Percentiles rank a stretch among this genome's conserved stretches.
phyloP scores from a whole-genome alignment of 208 protist genomes.

The Leishmania guyanensis region DNA sequence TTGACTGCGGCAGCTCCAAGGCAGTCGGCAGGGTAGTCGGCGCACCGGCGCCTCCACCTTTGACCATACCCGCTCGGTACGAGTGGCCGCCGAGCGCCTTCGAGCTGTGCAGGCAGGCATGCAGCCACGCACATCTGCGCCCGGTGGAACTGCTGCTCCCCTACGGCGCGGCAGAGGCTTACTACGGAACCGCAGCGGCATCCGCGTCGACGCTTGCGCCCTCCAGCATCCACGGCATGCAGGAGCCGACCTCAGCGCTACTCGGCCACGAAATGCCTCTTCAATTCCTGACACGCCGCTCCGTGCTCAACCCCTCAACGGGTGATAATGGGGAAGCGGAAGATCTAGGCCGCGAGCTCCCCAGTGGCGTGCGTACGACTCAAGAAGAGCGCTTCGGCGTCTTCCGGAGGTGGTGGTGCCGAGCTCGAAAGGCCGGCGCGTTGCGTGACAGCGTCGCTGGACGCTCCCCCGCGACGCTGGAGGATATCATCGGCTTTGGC shows the following conservation, averaged over 20 bases:
- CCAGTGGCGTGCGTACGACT: conserved; percentile 15
- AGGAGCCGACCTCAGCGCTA: conserved; percentile 9
- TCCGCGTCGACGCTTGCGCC: neutral
- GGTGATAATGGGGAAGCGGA: conserved; percentile 17
- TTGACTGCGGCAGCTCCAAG: conserved; percentile 1
- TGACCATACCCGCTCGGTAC: conserved; percentile 11
- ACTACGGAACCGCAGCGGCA: conserved; percentile 19
- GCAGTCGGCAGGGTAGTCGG: neutral
- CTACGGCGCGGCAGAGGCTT: conserved; percentile 33
- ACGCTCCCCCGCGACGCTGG: conserved; percentile 21
- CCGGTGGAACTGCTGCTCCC: conserved; percentile 40
- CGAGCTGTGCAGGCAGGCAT: conserved; percentile 14
- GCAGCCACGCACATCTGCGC: conserved; percentile 4
- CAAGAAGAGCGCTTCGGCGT: conserved; percentile 30
- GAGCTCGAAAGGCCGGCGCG: conserved; percentile 26
- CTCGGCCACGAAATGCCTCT: conserved; percentile 25
- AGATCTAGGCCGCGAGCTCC: conserved; percentile 10
- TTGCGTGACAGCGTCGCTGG: conserved; percentile 30
- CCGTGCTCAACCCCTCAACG: neutral
- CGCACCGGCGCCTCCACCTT: neutral
- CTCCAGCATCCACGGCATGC: conserved; percentile 11
- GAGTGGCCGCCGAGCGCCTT: conserved; percentile 27
- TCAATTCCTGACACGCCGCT: conserved; percentile 10
- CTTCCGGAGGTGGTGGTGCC: conserved; percentile 32
- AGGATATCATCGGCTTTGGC: conserved; percentile 29